Evolutionary conservation across 2,329 filamentous ascomycete genomes (phyloP).

Genomic region (Rutstroemia sp.): DNA sequence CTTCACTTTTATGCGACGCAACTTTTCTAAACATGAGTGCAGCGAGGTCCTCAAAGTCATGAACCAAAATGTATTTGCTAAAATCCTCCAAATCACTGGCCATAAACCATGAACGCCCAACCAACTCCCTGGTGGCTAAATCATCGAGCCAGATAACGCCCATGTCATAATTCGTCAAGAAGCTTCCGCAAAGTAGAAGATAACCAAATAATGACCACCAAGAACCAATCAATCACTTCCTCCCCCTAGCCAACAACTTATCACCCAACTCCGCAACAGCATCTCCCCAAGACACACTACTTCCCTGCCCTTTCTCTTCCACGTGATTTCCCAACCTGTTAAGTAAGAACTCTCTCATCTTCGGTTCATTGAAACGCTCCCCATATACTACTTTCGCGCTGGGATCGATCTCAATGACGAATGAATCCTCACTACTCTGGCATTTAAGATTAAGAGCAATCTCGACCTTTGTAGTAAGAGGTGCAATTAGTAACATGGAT

Average conservation of each 20-base stretch:
- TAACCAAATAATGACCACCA: too few relatives aligned
- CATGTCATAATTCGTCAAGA: too few relatives aligned
- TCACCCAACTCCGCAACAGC: constrained; percentile 48
- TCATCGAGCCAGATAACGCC: too few relatives aligned
- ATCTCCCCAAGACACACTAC: constrained; percentile 43
- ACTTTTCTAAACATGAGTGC: too few relatives aligned
- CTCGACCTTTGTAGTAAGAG: constrained; percentile 62
- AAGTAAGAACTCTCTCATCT: constrained; percentile 64
- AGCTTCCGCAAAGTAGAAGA: too few relatives aligned
- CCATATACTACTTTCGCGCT: constrained; percentile 65
- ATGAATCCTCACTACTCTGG: constrained; percentile 37
- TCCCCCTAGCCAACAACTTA: constrained; percentile 47
- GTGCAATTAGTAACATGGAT: constrained; percentile 53
- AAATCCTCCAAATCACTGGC: too few relatives aligned
- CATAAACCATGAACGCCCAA: too few relatives aligned
- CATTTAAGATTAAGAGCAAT: constrained; percentile 49
- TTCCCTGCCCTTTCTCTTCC: constrained; percentile 30
- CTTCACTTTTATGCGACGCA: too few relatives aligned
- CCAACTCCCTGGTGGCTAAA: too few relatives aligned
- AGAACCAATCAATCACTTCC: constrained; percentile 33
- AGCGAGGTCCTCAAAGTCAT: too few relatives aligned
- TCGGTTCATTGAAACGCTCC: constrained; percentile 67
- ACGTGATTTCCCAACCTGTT: constrained; percentile 39
- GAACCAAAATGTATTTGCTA: too few relatives aligned
- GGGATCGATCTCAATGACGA: constrained; percentile 47